These are phyloP conservation scores for Hansenula sp. DNA, from an alignment of 1,139 yeast genomes.

Conservation along the genomic window DNA sequence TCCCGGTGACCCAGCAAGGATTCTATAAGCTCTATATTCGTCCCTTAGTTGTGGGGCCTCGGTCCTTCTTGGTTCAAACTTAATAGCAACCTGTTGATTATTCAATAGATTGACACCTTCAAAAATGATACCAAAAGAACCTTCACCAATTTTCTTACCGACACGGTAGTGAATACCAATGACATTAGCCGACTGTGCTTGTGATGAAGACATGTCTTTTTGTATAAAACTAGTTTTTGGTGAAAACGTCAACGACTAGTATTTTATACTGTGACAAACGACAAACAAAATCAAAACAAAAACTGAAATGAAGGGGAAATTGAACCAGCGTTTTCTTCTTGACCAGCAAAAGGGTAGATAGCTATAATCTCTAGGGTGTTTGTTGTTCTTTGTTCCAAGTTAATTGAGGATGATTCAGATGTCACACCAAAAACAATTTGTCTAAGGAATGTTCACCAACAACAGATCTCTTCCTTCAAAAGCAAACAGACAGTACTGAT, in stretches of 20 bases:
- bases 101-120: slow-evolving; percentile 77
- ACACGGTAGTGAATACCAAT: slow-evolving; percentile 79
- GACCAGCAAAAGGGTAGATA: not conserved
- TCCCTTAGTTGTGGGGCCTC: slow-evolving; percentile 81
- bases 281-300: not conserved
- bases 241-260: too few relatives aligned
- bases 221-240: too few relatives aligned
- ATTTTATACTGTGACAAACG: too few relatives aligned
- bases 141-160: slow-evolving; percentile 83
- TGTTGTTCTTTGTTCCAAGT: not conserved
- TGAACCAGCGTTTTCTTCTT: not conserved
- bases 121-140: slow-evolving; percentile 78
- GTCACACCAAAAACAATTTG: too few relatives aligned
- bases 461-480: too few relatives aligned
- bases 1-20: slow-evolving; percentile 56
- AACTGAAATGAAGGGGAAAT: not conserved
- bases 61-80: slow-evolving; percentile 74
- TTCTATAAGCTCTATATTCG: slow-evolving; percentile 71
- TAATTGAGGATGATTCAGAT: too few relatives aligned
- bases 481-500: too few relatives aligned
- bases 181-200: slow-evolving; percentile 43
- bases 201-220: slow-evolving; percentile 16
- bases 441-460: too few relatives aligned
- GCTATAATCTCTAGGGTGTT: too few relatives aligned
- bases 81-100: slow-evolving; percentile 74